Evolutionary conservation across 208 protist species (phyloP).

Genomic region (Tetramitus jugosus): DNA sequence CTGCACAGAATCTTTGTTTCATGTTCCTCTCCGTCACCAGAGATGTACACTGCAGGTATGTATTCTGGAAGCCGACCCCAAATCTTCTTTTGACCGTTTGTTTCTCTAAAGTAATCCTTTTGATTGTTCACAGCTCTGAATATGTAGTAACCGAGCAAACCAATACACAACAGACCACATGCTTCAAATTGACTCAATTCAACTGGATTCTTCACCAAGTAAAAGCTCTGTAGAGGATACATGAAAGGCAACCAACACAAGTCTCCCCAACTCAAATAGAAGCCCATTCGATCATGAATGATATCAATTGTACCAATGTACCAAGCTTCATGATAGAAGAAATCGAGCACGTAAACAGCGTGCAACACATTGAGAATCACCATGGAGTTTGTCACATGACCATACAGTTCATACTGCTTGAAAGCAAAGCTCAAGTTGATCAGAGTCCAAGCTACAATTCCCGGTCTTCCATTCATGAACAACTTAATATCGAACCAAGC

Average conservation of each 20-base stretch:
- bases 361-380: slow-evolving; percentile 69
- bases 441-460: slow-evolving; percentile 86
- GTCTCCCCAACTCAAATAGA: slow-evolving; percentile 89
- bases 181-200: no score
- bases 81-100: slow-evolving; percentile 33
- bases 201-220: slow-evolving; percentile 39
- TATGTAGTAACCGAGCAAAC: slow-evolving; percentile 40
- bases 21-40: slow-evolving; percentile 32
- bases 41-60: slow-evolving; percentile 40
- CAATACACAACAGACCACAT: no score
- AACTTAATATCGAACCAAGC: slow-evolving; percentile 94
- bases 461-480: slow-evolving; percentile 86
- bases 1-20: slow-evolving; percentile 59
- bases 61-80: slow-evolving; percentile 40
- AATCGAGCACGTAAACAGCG: slow-evolving; percentile 81
- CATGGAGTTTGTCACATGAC: slow-evolving; percentile 65
- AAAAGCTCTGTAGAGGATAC: slow-evolving; percentile 85
- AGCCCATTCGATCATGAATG: slow-evolving; percentile 86
- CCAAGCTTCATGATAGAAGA: slow-evolving; percentile 73
- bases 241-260: slow-evolving; percentile 85
- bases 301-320: slow-evolving; percentile 93
- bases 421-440: slow-evolving; percentile 75
- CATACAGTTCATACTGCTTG: slow-evolving; percentile 59
- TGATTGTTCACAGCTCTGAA: slow-evolving; percentile 51
- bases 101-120: slow-evolving; percentile 41